Evolutionary conservation across 1,284 basidiomycete species (phyloP).

Genomic region (Earliella scabrosa): DNA sequence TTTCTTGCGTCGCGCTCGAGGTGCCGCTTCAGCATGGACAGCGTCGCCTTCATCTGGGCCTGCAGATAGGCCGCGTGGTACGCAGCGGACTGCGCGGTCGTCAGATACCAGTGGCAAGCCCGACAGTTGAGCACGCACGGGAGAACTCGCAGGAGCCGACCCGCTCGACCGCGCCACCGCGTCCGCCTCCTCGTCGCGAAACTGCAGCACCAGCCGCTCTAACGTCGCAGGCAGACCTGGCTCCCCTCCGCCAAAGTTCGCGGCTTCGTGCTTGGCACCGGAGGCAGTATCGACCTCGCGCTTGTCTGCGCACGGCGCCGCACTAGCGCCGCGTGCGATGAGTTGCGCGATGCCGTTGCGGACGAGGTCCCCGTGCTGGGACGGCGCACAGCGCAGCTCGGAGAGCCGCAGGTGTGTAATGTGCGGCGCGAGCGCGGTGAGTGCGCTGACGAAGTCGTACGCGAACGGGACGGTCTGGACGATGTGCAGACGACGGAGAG

Average conservation of each 20-base stretch:
- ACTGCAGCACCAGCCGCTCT: not conserved
- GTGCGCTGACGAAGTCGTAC: conserved; percentile 6
- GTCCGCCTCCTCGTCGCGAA: not conserved
- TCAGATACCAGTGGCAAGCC: no score
- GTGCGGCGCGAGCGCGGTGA: conserved; percentile 11
- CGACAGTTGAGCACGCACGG: no score
- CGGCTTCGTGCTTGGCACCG: no score
- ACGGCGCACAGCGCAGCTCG: not conserved
- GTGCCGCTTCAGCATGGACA: not conserved
- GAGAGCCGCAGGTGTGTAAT: conserved; percentile 19
- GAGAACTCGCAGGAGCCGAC: not conserved
- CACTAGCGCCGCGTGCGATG: not conserved
- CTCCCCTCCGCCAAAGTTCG: not conserved
- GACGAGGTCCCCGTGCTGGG: not conserved
- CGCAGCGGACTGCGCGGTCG: not conserved
- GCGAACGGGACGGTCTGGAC: conserved; percentile 13
- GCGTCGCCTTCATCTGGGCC: not conserved
- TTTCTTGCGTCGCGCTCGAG: not conserved
- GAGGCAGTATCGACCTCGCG: no score
- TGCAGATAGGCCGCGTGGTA: not conserved
- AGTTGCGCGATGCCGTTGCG: not conserved
- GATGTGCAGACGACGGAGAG: conserved; percentile 8
- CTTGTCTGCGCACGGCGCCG: no score
- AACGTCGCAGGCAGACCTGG: not conserved
- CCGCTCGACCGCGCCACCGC: not conserved